These are phyloP conservation scores for Thalassia testudinum DNA, from an alignment of 116 monocot genomes.

Conservation along the genomic window DNA sequence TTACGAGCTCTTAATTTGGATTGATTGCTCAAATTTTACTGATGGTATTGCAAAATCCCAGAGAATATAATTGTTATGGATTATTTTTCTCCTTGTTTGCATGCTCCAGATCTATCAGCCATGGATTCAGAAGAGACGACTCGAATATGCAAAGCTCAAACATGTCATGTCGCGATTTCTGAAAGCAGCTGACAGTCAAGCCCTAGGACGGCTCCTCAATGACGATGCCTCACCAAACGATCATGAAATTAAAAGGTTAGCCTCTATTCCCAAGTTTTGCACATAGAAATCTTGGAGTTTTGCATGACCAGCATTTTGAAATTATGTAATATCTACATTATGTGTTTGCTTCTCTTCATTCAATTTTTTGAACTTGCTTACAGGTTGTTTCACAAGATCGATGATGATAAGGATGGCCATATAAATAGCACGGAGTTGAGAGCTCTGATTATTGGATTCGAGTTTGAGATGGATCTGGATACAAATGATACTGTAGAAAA, in stretches of 20 bases:
- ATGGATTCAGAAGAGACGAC: constrained; percentile 85
- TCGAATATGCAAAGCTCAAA: constrained; percentile 86
- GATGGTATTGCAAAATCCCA: no score
- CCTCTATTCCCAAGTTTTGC: background rate
- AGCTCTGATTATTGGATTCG: constrained; percentile 72
- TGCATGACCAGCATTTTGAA: no score
- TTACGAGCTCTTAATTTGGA: no score
- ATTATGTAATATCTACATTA: background rate
- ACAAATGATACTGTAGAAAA: constrained; percentile 43
- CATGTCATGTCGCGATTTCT: constrained; percentile 87
- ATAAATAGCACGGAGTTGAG: constrained; percentile 43
- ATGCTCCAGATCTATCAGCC: constrained; percentile 74
- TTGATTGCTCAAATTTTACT: no score
- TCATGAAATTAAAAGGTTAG: constrained; percentile 45
- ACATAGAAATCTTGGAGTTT: no score
- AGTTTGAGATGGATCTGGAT: constrained; percentile 64
- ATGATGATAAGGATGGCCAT: constrained; percentile 29
- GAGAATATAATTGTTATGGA: no score
- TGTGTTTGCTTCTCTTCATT: background rate
- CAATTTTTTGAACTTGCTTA: constrained; percentile 1
- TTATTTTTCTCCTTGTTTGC: background rate
- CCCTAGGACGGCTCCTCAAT: constrained; percentile 36
- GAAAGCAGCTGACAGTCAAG: constrained; percentile 35
- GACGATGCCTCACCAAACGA: constrained; percentile 49
- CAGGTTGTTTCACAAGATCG: constrained; percentile 65